Conservation (phyloP, 129 eudicot species). For the Solidago caesia region DNA sequence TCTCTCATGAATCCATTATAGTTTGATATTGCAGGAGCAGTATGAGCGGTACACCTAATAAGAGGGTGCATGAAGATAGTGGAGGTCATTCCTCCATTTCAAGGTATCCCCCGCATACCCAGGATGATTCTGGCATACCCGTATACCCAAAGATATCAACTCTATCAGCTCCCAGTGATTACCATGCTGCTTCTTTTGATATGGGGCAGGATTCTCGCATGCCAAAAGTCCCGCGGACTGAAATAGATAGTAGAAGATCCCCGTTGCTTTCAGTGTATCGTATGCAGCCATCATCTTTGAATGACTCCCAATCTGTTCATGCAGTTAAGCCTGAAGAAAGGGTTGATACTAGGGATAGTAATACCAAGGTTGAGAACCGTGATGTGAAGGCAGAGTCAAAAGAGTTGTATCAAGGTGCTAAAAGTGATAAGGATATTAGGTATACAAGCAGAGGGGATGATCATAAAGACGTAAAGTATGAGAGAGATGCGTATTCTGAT, state of each 20-base stretch:
- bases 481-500: constrained; percentile 54
- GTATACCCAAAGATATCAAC: constrained; percentile 41
- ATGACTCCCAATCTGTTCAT: constrained; percentile 55
- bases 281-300: constrained; percentile 39
- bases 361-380: constrained; percentile 56
- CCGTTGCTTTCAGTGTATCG: constrained; percentile 49
- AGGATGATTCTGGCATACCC: constrained; percentile 59
- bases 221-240: constrained; percentile 67
- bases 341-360: constrained; percentile 61
- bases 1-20: no score
- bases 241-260: constrained; percentile 54
- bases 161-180: constrained; percentile 47
- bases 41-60: constrained; percentile 79
- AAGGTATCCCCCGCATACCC: constrained; percentile 46
- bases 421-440: constrained; percentile 56
- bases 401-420: constrained; percentile 58
- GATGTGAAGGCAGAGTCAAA: constrained; percentile 60
- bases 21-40: constrained; percentile 31
- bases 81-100: constrained; percentile 68
- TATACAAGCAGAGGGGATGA: constrained; percentile 60
- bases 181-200: constrained; percentile 54
- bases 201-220: constrained; percentile 51
- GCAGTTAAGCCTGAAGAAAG: constrained; percentile 51
- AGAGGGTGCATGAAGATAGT: constrained; percentile 66
- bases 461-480: constrained; percentile 57